phyloP scores from a whole-genome alignment of 192 early-diverging fungal genomes.

The Coemansia sp. region DNA sequence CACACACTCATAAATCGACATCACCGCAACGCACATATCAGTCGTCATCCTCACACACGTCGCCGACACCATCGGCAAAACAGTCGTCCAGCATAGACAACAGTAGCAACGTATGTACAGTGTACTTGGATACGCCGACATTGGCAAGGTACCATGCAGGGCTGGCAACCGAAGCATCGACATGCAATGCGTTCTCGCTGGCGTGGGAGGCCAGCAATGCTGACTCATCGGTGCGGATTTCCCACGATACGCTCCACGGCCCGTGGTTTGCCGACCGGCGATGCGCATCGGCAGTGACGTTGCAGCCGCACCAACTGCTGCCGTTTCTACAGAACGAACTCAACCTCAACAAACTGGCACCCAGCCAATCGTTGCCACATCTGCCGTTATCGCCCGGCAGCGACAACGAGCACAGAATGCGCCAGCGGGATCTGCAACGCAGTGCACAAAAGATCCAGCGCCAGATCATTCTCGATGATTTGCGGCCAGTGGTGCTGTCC shows the following conservation, averaged over 20 bases:
- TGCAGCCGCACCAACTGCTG: conserved; percentile 25
- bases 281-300: conserved; percentile 4
- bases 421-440: conserved; percentile 25
- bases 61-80: not conserved
- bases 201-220: conserved; percentile 17
- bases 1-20: conserved; percentile 23
- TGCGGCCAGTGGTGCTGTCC: conserved; percentile 24
- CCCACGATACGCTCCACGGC: conserved; percentile 23
- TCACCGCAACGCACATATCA: conserved; percentile 6
- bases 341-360: conserved; percentile 37
- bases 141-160: conserved; percentile 25
- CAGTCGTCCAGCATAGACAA: not conserved
- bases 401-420: conserved; percentile 5
- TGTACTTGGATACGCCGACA: conserved; percentile 26
- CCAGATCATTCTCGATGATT: conserved; percentile 38
- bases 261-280: conserved; percentile 42
- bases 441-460: conserved; percentile 43
- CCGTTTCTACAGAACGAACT: conserved; percentile 48
- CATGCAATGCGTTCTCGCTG: conserved; percentile 28
- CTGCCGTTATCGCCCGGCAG: conserved; percentile 10
- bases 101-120: conserved; percentile 8
- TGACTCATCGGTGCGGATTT: conserved; percentile 6
- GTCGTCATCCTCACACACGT: not conserved
- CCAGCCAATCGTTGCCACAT: not conserved
- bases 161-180: conserved; percentile 22